Base-by-base conservation (phyloP, 176 grass and related monocot species). In the Musa schizocarpa region DNA sequence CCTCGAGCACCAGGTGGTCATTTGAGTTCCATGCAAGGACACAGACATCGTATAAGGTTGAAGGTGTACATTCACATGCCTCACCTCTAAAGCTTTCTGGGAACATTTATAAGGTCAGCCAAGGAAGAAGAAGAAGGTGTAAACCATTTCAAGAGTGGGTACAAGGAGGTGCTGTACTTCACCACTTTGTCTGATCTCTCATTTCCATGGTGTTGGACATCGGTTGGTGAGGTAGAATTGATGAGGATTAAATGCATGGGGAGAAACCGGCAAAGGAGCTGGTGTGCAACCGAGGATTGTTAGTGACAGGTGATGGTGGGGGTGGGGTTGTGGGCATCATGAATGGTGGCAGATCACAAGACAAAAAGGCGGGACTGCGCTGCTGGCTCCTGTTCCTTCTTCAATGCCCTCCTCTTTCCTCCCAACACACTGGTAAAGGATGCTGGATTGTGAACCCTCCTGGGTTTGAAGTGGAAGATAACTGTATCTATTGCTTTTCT, bases 271-370 rank as follows among this genome's bases (percentile, higher is more conserved):
- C 34, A 62, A 26, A 78, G 73, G 69, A 25, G 68, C 48, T 16
- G 25, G 51, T 63, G 50, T 21, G 77, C 64, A 76, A 75, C 70
- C 52, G 11, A 81, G 72, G 83, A 55, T 54, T 43, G 34, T 58
- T 71, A 53, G 29, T 69, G 55, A 78, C 48, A 16, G 16, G 23
- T 64, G 50, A 51, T 27, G 27, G 57, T 69, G 61, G 24, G 48
- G 55, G 82, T 85, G 82, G 89, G 68, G 82, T 78, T 67, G 74
- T 80, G 13, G 2, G 74, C 80, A 88, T 76, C 85, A 92, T 85
- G 77, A 81, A 65, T 77, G 82, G 63, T 57, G 82, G 72, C 80
- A 51, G 72, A 75, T 84, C 82, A 71, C 79, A 74, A 77, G 85
- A 90, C 88, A 90, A 71, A 90, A 90, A 68, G 79, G 68, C 64